Percentiles rank a stretch among this genome's conserved stretches.
phyloP scores from a whole-genome alignment of 345 rosid species.

The Moricandia moricandioides region DNA sequence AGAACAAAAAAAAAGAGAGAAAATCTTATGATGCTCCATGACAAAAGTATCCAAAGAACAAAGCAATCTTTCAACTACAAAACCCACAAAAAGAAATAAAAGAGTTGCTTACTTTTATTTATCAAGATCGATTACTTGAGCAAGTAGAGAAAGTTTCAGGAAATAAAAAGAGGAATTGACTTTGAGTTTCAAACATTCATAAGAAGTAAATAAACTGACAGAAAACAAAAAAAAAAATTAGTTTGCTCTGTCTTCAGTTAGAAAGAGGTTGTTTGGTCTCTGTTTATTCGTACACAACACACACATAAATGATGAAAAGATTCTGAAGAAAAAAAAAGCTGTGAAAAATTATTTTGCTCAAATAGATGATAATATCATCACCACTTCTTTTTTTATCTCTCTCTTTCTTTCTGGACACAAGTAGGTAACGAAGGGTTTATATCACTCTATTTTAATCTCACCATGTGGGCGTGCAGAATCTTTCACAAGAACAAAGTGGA shows the following conservation, averaged over 20 bases:
- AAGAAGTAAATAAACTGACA: slow-evolving; percentile 23
- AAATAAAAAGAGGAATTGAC: slow-evolving; percentile 6
- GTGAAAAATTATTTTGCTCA: slow-evolving; percentile 12
- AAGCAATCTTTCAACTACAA: slow-evolving; percentile 12
- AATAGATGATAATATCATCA: slow-evolving; percentile 27
- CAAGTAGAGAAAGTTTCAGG: slow-evolving; percentile 14
- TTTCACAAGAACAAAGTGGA: slow-evolving; percentile 42
- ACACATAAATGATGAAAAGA: slow-evolving; percentile 26
- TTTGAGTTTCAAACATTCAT: slow-evolving; percentile 23
- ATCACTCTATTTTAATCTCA: slow-evolving; percentile 33
- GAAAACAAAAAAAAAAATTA: slow-evolving; percentile 17
- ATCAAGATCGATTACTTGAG: slow-evolving; percentile 26
- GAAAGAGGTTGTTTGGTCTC: slow-evolving; percentile 28
- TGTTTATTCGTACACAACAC: slow-evolving; percentile 21
- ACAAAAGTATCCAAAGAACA: slow-evolving; percentile 30
- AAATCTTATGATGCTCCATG: slow-evolving; percentile 19
- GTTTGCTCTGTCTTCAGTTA: slow-evolving; percentile 23
- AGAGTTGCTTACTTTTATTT: slow-evolving; percentile 33
- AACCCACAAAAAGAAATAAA: slow-evolving; percentile 15
- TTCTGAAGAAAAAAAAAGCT: slow-evolving; percentile 13
- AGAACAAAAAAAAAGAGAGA: slow-evolving; percentile 19
- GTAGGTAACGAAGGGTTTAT: slow-evolving; percentile 34
- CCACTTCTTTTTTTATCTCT: slow-evolving; percentile 10
- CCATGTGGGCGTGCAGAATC: slow-evolving; percentile 45
- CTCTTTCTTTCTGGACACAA: slow-evolving; percentile 31